These are phyloP conservation scores for Globisporangium cederbergense DNA, from an alignment of 352 stramenopile genomes.

Conservation along the genomic window DNA sequence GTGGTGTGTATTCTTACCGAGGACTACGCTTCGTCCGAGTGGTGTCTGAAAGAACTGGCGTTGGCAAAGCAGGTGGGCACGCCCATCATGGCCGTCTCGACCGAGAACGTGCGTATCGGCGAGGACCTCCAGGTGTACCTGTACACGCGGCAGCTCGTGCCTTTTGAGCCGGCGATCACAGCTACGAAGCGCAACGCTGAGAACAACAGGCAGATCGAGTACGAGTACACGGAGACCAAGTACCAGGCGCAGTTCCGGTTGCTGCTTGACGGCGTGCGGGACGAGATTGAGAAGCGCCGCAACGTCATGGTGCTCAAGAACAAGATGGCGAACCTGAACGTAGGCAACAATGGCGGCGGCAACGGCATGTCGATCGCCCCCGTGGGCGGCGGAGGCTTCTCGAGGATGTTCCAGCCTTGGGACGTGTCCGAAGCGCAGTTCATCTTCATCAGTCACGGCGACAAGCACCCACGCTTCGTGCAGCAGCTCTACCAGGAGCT, in stretches of 20 bases:
- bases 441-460: constrained; percentile 77
- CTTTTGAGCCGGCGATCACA: constrained; percentile 70
- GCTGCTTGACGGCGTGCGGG: constrained; percentile 73
- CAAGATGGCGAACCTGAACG: constrained; percentile 24
- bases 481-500: constrained; percentile 61
- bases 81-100: constrained; percentile 71
- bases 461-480: constrained; percentile 71
- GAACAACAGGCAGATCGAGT: constrained; percentile 72
- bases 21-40: constrained; percentile 76
- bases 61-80: constrained; percentile 79
- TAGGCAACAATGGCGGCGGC: constrained; percentile 19
- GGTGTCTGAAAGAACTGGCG: constrained; percentile 83
- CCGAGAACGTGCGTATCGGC: constrained; percentile 56
- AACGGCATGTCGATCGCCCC: constrained; percentile 29
- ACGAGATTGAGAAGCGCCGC: constrained; percentile 80
- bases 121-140: constrained; percentile 83
- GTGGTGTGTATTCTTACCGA: constrained; percentile 79
- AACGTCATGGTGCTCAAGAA: constrained; percentile 40
- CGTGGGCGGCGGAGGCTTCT: constrained; percentile 37
- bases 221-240: constrained; percentile 70
- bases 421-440: constrained; percentile 50
- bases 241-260: constrained; percentile 74
- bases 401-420: constrained; percentile 58
- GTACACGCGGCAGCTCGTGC: constrained; percentile 79
- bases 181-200: constrained; percentile 39